Percentiles rank a stretch among this genome's conserved stretches.
Conservation (phyloP, 495 filamentous ascomycete species). For the Xylaria cubensis region DNA sequence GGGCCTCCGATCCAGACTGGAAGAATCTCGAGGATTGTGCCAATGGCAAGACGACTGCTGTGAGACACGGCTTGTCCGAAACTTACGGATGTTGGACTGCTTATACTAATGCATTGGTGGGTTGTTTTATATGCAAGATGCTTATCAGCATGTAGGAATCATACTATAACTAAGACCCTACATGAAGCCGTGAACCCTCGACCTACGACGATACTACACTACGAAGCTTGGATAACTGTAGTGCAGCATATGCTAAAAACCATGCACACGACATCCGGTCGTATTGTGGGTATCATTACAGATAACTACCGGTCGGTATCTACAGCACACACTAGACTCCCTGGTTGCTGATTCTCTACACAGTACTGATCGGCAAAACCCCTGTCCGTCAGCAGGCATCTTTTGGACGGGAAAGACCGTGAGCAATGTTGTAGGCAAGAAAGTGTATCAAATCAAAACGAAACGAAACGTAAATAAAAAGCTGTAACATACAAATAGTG, state of each 20-base stretch:
- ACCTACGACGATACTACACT: neutral
- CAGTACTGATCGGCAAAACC: neutral
- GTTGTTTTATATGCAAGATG: neutral
- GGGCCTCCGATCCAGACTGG: neutral
- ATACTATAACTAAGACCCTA: neutral
- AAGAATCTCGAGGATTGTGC: neutral
- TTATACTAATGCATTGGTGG: conserved; percentile 1
- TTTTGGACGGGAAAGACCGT: neutral
- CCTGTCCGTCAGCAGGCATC: neutral
- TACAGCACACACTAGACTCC: neutral
- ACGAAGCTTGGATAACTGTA: neutral
- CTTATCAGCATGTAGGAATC: neutral
- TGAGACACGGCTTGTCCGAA: neutral
- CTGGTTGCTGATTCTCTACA: neutral
- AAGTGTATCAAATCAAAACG: neutral
- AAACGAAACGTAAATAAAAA: neutral
- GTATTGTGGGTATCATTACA: conserved; percentile 5
- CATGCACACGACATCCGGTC: neutral
- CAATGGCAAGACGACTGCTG: neutral
- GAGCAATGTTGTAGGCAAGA: neutral
- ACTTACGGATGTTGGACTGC: neutral
- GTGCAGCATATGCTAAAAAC: neutral
- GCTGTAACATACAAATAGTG: neutral
- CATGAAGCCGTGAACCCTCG: neutral
- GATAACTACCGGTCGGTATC: neutral